phyloP scores from a whole-genome alignment of 2,329 filamentous ascomycete species.

The Talaromyces verruculosus region DNA sequence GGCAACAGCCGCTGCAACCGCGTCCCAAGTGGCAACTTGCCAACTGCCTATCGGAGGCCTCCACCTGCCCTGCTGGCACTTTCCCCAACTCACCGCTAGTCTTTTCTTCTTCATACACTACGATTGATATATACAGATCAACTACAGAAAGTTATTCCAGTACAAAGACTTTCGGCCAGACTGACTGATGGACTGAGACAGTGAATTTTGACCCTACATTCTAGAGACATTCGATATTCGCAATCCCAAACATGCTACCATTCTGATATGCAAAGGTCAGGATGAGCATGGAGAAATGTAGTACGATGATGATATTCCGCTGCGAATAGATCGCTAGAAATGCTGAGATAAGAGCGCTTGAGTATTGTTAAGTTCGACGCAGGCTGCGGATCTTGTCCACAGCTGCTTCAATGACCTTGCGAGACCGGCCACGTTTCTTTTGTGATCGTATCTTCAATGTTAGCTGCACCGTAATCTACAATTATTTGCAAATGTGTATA shows the following conservation, averaged over 20 bases:
- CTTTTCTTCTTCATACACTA: neutral
- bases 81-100: conserved; percentile 11
- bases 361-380: too few relatives aligned
- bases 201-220: neutral
- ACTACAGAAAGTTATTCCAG: neutral
- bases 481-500: conserved; percentile 49
- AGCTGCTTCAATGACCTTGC: too few relatives aligned
- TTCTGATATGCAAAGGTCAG: too few relatives aligned
- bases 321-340: too few relatives aligned
- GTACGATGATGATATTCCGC: too few relatives aligned
- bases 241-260: neutral
- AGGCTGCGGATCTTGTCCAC: too few relatives aligned
- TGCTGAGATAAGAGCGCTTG: too few relatives aligned
- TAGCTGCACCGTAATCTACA: conserved; percentile 69
- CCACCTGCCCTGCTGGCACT: conserved; percentile 9
- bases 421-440: too few relatives aligned
- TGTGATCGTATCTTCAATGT: conserved; percentile 57
- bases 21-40: neutral
- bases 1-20: conserved; percentile 10
- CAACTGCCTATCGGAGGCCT: neutral
- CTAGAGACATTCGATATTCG: neutral
- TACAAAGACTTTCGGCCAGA: neutral
- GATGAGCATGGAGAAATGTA: too few relatives aligned
- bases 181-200: neutral
- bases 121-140: neutral